Conservation (phyloP, 1,139 yeast genomes). For the Suhomyces ambrosiae region DNA sequence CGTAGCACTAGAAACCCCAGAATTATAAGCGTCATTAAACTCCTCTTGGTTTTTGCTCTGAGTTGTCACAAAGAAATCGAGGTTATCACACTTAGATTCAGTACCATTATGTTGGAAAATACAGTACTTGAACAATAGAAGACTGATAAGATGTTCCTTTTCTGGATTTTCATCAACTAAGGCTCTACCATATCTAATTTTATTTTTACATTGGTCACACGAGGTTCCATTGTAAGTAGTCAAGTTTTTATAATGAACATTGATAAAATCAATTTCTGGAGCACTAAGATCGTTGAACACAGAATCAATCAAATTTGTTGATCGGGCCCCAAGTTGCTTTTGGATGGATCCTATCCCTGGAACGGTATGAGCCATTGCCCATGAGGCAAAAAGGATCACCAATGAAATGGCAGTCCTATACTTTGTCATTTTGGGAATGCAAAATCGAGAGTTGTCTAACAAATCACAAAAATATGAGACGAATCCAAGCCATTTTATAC, state of each 20-base stretch:
- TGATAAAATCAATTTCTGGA: slow-evolving; percentile 36
- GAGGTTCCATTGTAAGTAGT: slow-evolving; percentile 32
- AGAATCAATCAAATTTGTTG: slow-evolving; percentile 25
- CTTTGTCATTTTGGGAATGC: slow-evolving; percentile 1
- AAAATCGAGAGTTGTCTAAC: slow-evolving; percentile 22
- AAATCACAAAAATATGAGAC: no score
- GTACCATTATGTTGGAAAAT: slow-evolving; percentile 31
- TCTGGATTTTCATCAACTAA: slow-evolving; percentile 35
- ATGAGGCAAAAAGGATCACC: slow-evolving; percentile 2
- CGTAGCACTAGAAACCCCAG: slow-evolving; percentile 27
- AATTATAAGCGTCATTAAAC: slow-evolving; percentile 23
- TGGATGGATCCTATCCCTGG: slow-evolving; percentile 23
- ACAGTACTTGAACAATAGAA: slow-evolving; percentile 42
- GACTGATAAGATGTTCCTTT: slow-evolving; percentile 38
- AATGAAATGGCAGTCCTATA: background rate
- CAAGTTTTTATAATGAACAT: slow-evolving; percentile 29
- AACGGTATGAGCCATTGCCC: slow-evolving; percentile 19
- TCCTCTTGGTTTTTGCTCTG: slow-evolving; percentile 23
- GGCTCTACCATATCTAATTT: slow-evolving; percentile 32
- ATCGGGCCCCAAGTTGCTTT: slow-evolving; percentile 21
- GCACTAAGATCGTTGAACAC: slow-evolving; percentile 28
- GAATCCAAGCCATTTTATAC: no score
- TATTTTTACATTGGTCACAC: slow-evolving; percentile 42
- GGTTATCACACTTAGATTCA: slow-evolving; percentile 36
- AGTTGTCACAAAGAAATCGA: slow-evolving; percentile 45